Evolutionary conservation across 2,329 filamentous ascomycete species (phyloP).

Genomic region (Calonectria henricotiae): DNA sequence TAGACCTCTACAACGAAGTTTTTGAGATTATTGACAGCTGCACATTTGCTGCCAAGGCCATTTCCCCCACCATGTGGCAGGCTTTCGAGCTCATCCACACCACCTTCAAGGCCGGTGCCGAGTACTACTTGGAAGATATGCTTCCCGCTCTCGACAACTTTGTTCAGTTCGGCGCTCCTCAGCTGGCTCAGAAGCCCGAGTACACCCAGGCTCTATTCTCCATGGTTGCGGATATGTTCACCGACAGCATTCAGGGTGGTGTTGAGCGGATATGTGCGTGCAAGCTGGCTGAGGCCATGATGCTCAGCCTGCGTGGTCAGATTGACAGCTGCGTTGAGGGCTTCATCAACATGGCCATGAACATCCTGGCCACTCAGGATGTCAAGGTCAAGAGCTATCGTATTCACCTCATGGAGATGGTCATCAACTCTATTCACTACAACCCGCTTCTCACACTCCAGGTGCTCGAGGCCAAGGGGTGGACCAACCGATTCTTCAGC

Average conservation of each 20-base stretch:
- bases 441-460: slow-evolving; percentile 89
- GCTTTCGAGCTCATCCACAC: slow-evolving; percentile 97
- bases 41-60: slow-evolving; percentile 96
- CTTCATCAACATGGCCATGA: slow-evolving; percentile 93
- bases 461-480: slow-evolving; percentile 90
- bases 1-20: slow-evolving; percentile 95
- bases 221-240: slow-evolving; percentile 97
- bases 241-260: slow-evolving; percentile 90
- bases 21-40: slow-evolving; percentile 99
- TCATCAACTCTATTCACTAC: slow-evolving; percentile 99
- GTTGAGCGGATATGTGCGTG: slow-evolving; percentile 97
- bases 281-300: slow-evolving; percentile 96
- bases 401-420: slow-evolving; percentile 98
- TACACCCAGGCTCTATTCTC: slow-evolving; percentile 92
- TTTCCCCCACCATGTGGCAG: slow-evolving; percentile 98
- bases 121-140: slow-evolving; percentile 99
- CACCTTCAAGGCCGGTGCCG: slow-evolving; percentile 96
- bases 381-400: slow-evolving; percentile 93
- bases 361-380: slow-evolving; percentile 81
- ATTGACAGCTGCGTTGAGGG: slow-evolving; percentile 91
- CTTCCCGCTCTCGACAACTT: slow-evolving; percentile 98
- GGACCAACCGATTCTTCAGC: slow-evolving; percentile 99
- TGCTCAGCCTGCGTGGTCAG: slow-evolving; percentile 92
- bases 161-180: slow-evolving; percentile 89
- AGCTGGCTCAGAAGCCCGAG: slow-evolving; percentile 85